Conservation (phyloP, 257 asterid genomes). For the Jasminum sambac region DNA sequence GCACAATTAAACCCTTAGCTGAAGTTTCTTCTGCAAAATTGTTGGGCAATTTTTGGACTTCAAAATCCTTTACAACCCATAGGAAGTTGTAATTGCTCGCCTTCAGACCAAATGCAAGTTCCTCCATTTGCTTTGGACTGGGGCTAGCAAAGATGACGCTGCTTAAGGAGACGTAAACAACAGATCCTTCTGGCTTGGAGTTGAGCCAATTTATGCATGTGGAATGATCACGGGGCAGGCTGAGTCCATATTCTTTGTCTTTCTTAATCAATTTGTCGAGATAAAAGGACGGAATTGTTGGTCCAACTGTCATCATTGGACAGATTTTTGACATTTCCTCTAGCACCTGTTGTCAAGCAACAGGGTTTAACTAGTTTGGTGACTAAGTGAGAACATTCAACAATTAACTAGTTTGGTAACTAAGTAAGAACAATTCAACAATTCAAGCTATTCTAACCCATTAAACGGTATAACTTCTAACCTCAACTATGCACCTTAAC, state of each 20-base stretch:
- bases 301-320: conserved; percentile 64
- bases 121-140: conserved; percentile 50
- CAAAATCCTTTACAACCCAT: conserved; percentile 57
- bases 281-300: conserved; percentile 73
- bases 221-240: conserved; percentile 39
- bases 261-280: conserved; percentile 51
- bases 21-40: conserved; percentile 28
- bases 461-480: too few species aligned
- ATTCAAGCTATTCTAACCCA: too few species aligned
- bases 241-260: conserved; percentile 49
- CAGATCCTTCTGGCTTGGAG: conserved; percentile 52
- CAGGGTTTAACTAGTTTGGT: background rate
- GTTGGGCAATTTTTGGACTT: conserved; percentile 40
- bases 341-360: conserved; percentile 40
- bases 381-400: background rate
- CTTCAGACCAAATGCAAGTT: conserved; percentile 53
- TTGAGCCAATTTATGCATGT: conserved; percentile 51
- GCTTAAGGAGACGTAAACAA: conserved; percentile 71
- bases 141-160: conserved; percentile 52
- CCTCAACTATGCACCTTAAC: too few species aligned
- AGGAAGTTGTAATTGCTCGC: conserved; percentile 41
- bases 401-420: too few species aligned
- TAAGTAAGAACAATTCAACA: too few species aligned
- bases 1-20: conserved; percentile 43
- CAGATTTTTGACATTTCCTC: conserved; percentile 51